Percentiles rank a stretch among this genome's conserved stretches.
phyloP scores from a whole-genome alignment of 2,329 filamentous ascomycete genomes.

The Calonectria ilicicola region DNA sequence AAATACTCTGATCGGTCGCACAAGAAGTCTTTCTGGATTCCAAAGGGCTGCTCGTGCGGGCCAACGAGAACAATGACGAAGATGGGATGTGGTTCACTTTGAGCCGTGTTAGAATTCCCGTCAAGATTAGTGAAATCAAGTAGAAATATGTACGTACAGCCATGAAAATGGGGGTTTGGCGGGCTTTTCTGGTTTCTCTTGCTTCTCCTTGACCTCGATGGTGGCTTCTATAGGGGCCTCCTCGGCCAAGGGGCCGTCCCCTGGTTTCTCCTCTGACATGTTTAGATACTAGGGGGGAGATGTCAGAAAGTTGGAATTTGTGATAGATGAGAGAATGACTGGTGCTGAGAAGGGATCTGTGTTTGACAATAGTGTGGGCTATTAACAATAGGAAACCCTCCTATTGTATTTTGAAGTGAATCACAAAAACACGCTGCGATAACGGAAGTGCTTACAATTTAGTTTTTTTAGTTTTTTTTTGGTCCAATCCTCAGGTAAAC shows the following conservation, averaged over 20 bases:
- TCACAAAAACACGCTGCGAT: background rate
- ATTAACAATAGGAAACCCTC: background rate
- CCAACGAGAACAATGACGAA: conserved; percentile 69
- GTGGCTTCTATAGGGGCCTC: conserved; percentile 25
- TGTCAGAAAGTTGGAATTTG: background rate
- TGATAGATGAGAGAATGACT: background rate
- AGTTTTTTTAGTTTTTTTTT: background rate
- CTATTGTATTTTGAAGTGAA: background rate
- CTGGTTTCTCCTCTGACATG: conserved; percentile 33
- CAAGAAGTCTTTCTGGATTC: conserved; percentile 70
- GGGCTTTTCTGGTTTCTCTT: conserved; percentile 21
- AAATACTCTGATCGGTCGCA: conserved; percentile 65
- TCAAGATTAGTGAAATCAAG: no score
- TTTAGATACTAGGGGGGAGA: background rate
- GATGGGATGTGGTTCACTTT: conserved; percentile 65
- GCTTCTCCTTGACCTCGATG: conserved; percentile 22
- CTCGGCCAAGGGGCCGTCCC: conserved; percentile 7
- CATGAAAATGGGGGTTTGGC: conserved; percentile 49
- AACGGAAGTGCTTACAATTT: background rate
- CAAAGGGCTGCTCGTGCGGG: conserved; percentile 64
- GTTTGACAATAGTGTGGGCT: background rate
- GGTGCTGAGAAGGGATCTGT: background rate
- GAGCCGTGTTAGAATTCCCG: conserved; percentile 22
- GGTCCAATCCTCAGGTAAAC: background rate
- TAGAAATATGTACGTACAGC: conserved; percentile 46